These are phyloP conservation scores for Septoria petroselini DNA, from an alignment of 2,329 filamentous ascomycete species.

Conservation along the genomic window DNA sequence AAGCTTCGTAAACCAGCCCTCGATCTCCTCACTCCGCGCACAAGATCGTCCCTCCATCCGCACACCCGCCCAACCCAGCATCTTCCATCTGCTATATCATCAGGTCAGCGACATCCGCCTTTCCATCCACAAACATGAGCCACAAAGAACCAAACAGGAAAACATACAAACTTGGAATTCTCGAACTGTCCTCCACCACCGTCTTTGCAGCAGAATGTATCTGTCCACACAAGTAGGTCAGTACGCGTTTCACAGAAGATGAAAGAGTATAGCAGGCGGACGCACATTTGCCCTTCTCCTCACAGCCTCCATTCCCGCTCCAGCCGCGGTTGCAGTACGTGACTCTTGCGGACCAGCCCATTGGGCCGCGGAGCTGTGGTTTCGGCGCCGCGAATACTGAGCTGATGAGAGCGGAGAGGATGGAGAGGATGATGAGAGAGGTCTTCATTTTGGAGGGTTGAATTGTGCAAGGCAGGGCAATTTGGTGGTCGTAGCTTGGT, in stretches of 20 bases:
- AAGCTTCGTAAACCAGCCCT: no score
- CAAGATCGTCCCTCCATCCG: not conserved
- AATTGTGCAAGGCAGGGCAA: no score
- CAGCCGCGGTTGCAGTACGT: conserved; percentile 4
- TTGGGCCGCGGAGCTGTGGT: no score
- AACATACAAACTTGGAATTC: not conserved
- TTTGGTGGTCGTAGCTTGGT: no score
- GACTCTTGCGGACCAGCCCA: conserved; percentile 1
- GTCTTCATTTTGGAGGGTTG: no score
- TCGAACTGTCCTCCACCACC: not conserved
- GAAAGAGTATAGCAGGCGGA: not conserved
- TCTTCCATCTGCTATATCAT: not conserved
- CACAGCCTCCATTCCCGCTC: conserved; percentile 1
- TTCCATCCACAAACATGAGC: no score
- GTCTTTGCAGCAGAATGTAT: not conserved
- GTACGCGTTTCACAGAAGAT: not conserved
- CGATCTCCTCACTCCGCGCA: not conserved
- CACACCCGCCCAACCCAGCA: not conserved
- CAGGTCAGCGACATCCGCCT: no score
- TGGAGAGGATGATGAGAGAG: no score
- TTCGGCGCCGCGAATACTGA: no score
- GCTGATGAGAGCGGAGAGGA: no score
- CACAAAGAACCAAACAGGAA: no score
- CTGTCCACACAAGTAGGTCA: not conserved
- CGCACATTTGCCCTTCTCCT: not conserved